phyloP scores from a whole-genome alignment of 306 rosid genomes.

The Herpetospermum pedunculosum region DNA sequence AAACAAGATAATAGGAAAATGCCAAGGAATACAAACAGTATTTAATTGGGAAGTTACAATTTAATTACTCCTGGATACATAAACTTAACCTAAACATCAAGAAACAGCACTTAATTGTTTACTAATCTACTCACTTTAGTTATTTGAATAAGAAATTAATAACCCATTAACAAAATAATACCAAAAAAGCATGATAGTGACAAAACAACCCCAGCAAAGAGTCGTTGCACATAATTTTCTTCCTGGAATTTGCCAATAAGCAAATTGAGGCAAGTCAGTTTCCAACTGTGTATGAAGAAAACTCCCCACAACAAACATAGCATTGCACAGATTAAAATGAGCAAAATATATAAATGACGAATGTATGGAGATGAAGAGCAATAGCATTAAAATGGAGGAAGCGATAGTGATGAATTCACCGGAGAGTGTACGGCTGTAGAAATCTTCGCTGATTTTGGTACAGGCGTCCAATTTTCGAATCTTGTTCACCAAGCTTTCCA shows the following conservation, averaged over 20 bases:
- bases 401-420: conserved; percentile 85
- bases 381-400: conserved; percentile 73
- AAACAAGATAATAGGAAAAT: neutral
- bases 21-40: neutral
- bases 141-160: neutral
- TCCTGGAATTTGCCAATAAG: neutral
- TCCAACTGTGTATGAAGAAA: too few species aligned
- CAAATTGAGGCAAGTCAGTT: neutral
- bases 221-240: neutral
- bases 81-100: neutral
- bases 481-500: conserved; percentile 73
- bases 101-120: neutral
- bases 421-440: conserved; percentile 88
- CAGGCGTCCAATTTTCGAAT: conserved; percentile 84
- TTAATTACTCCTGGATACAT: neutral
- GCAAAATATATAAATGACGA: neutral
- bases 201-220: neutral
- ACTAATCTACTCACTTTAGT: neutral
- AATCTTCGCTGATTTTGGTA: conserved; percentile 94
- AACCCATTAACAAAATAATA: neutral
- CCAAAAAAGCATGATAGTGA: neutral
- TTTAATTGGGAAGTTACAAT: neutral
- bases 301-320: neutral
- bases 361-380: conserved; percentile 86
- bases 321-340: neutral